Evolutionary conservation across 2,329 filamentous ascomycete genomes (phyloP).

Genomic region (Alternaria consortialis): DNA sequence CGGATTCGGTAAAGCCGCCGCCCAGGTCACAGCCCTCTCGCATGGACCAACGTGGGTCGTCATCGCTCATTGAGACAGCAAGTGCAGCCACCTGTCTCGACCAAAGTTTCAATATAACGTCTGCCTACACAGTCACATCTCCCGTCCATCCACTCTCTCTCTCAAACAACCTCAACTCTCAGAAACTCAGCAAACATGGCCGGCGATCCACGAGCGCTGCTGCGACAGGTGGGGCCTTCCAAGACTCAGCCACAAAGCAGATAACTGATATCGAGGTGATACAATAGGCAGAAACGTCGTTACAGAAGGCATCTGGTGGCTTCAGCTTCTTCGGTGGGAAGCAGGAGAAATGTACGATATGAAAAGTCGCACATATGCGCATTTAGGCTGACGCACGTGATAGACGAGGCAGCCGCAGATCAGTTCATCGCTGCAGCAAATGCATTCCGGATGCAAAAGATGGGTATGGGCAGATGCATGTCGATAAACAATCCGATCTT

Average conservation of each 20-base stretch:
- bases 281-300: conserved; percentile 83
- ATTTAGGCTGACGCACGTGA: conserved; percentile 32
- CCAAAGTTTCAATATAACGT: conserved; percentile 26
- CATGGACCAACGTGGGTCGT: conserved; percentile 40
- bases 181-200: conserved; percentile 42
- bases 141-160: not conserved
- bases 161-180: not conserved
- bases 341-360: conserved; percentile 73
- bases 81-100: conserved; percentile 47
- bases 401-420: conserved; percentile 82
- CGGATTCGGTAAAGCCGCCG: conserved; percentile 23
- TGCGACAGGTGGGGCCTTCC: conserved; percentile 49
- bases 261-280: conserved; percentile 39
- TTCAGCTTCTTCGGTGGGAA: conserved; percentile 90
- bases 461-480: conserved; percentile 64
- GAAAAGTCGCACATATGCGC: not conserved
- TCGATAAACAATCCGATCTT: not conserved
- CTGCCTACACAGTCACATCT: conserved; percentile 17
- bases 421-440: conserved; percentile 89
- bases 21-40: conserved; percentile 33
- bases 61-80: conserved; percentile 43
- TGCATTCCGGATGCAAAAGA: conserved; percentile 87
- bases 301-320: conserved; percentile 76
- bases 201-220: conserved; percentile 49
- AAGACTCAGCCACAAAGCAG: conserved; percentile 41